Evolutionary conservation across 179 eudicot genomes (phyloP).

Genomic region (Nepenthes alata): DNA sequence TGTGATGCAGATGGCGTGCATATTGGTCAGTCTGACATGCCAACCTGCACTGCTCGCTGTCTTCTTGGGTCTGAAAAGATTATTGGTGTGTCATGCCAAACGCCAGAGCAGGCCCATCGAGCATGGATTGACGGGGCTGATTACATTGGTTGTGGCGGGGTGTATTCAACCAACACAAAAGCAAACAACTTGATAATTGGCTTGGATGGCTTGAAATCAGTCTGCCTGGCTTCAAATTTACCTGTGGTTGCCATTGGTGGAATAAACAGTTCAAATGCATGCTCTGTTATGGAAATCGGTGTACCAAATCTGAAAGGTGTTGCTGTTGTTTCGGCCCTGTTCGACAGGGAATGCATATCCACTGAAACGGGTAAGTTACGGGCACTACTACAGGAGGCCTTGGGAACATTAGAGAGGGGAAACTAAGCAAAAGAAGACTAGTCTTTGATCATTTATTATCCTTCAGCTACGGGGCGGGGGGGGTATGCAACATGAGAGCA

Average conservation of each 20-base stretch:
- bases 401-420: no score
- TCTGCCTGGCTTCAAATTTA: conserved; percentile 59
- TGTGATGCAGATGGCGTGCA: conserved; percentile 85
- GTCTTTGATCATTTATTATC: no score
- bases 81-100: conserved; percentile 85
- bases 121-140: conserved; percentile 85
- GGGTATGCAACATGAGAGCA: no score
- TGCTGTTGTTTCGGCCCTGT: conserved; percentile 83
- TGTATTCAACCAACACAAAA: conserved; percentile 77
- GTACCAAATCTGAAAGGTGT: conserved; percentile 58
- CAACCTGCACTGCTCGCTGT: conserved; percentile 42
- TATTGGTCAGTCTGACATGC: conserved; percentile 89
- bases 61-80: conserved; percentile 78
- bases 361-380: conserved; percentile 46
- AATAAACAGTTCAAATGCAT: conserved; percentile 49
- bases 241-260: conserved; percentile 97
- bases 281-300: conserved; percentile 49
- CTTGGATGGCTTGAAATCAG: conserved; percentile 58
- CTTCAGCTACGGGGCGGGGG: no score
- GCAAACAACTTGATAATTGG: conserved; percentile 60
- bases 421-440: no score
- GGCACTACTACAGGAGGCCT: background rate
- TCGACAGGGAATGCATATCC: conserved; percentile 53
- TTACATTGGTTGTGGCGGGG: conserved; percentile 87
- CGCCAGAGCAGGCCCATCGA: conserved; percentile 63